Evolutionary conservation across 139 green algal genomes (phyloP).

Genomic region (Chlamydomonas urium): DNA sequence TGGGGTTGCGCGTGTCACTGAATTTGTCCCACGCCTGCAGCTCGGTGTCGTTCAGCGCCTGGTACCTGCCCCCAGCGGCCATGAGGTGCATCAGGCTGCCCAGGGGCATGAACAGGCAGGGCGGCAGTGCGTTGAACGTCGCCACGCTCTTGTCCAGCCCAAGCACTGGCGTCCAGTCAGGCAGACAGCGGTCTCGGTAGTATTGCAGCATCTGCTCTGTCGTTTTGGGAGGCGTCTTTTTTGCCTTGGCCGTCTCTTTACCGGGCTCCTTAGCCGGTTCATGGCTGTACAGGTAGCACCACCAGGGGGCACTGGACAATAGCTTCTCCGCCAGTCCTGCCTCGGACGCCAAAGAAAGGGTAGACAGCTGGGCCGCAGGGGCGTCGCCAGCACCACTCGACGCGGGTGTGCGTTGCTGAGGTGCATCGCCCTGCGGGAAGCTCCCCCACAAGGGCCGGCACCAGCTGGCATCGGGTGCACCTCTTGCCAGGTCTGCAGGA

Average conservation of each 20-base stretch:
- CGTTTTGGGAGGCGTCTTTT: slow-evolving; percentile 29
- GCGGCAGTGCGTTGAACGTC: slow-evolving; percentile 25
- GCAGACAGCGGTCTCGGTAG: slow-evolving; percentile 13
- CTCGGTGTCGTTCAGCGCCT: slow-evolving; percentile 1
- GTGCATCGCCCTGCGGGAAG: background rate
- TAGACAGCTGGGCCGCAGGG: background rate
- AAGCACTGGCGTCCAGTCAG: slow-evolving; percentile 24
- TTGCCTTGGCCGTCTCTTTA: background rate
- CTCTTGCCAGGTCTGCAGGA: background rate
- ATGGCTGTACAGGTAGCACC: slow-evolving; percentile 35
- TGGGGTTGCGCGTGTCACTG: slow-evolving; percentile 11
- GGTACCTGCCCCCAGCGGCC: background rate
- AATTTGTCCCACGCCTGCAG: slow-evolving; percentile 20
- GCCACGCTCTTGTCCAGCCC: slow-evolving; percentile 14
- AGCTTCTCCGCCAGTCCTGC: slow-evolving; percentile 3
- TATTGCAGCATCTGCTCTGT: slow-evolving; percentile 21
- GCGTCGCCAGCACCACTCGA: background rate
- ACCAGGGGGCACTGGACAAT: slow-evolving; percentile 11
- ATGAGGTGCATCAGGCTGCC: background rate
- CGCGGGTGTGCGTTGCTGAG: background rate
- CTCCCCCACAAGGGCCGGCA: slow-evolving; percentile 6
- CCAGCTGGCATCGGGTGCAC: background rate
- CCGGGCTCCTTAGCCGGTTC: slow-evolving; percentile 9
- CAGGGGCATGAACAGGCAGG: slow-evolving; percentile 26
- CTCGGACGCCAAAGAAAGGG: too few relatives aligned